Base-by-base conservation (phyloP, 2,329 filamentous ascomycete species). In the Elsinoe fawcettii region DNA sequence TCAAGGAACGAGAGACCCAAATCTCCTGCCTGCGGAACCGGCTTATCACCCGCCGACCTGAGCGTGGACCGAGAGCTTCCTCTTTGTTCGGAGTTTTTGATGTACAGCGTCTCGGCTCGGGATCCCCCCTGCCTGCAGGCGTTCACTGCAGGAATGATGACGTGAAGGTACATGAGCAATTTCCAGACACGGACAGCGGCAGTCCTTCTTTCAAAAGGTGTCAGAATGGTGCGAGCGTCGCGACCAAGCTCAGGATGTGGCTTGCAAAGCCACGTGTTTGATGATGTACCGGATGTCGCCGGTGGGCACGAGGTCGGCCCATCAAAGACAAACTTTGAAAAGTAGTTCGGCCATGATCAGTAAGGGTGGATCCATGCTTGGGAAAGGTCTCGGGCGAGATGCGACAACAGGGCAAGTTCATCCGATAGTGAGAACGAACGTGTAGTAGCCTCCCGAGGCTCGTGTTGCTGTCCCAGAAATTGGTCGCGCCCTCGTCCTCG, bases 221-320 rank as follows among this genome's bases (percentile, higher is more conserved):
- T n/a, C n/a, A n/a, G 9, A 30, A 5, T 5, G 32, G 27, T 32
- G 20, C 30, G 49, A 53, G 49, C 49, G 23, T 20, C 8, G 32
- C 8, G 32, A 25, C 18, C 49, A 53, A 53, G 49, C 49, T 53
- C 49, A 53, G 34, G 14, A 34, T 36, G 49, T 53, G 49, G 49
- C 49, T 53, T 53, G 22, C 44, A 25, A 25, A 25, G 44, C 49
- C 49, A 53, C 49, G 49, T 53, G 49, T 25, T 23, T 34, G 34
- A 34, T 25, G 20, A 51, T 36, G 25, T 51, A 34, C 46, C 46
- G 46, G 25, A 51, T 51, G 18, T 51, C 16, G 46, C 30, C 25
- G 46, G 25, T 32, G 46, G 30, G 25, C 25, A 51, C 46, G 27
- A 51, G 25, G 25, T 32, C 22, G 2, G 14, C 11, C 25, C 12